These are phyloP conservation scores for Ambrosia trifida DNA, from an alignment of 129 eudicot species.

Conservation along the genomic window DNA sequence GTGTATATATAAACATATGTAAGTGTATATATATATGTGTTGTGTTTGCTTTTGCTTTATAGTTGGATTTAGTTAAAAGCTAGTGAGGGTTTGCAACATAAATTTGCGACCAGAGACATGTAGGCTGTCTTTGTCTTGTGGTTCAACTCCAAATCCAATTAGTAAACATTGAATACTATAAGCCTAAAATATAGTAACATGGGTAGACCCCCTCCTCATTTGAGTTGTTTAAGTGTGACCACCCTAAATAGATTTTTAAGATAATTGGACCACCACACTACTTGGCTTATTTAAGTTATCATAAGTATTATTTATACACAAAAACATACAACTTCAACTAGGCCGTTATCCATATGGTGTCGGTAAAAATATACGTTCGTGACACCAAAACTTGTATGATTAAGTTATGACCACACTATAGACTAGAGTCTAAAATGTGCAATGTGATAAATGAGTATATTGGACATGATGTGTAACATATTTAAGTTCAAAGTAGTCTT, in stretches of 20 bases:
- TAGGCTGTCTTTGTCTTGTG: constrained; percentile 35
- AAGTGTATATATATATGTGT: too few relatives aligned
- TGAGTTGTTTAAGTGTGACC: constrained; percentile 39
- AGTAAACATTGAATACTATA: constrained; percentile 4
- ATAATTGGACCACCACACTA: constrained; percentile 45
- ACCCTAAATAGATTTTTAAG: constrained; percentile 34
- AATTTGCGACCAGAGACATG: constrained; percentile 25
- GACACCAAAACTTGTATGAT: neutral
- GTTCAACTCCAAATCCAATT: constrained; percentile 27
- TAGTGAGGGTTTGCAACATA: constrained; percentile 9
- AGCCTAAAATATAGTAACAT: constrained; percentile 44
- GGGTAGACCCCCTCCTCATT: constrained; percentile 36
- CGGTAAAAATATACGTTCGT: neutral
- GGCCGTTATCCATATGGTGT: constrained; percentile 26
- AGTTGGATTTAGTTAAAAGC: constrained; percentile 29
- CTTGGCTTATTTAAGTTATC: constrained; percentile 38
- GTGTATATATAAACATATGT: neutral
- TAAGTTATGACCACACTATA: neutral
- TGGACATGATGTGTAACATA: neutral
- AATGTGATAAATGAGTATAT: neutral
- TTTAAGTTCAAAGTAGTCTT: neutral
- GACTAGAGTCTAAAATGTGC: neutral
- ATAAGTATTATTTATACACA: constrained; percentile 20
- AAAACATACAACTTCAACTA: constrained; percentile 18
- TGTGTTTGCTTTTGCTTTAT: neutral